Conservation (phyloP, 225 moss, liverwort and hornwort species). For the Sphagnum contortum region DNA sequence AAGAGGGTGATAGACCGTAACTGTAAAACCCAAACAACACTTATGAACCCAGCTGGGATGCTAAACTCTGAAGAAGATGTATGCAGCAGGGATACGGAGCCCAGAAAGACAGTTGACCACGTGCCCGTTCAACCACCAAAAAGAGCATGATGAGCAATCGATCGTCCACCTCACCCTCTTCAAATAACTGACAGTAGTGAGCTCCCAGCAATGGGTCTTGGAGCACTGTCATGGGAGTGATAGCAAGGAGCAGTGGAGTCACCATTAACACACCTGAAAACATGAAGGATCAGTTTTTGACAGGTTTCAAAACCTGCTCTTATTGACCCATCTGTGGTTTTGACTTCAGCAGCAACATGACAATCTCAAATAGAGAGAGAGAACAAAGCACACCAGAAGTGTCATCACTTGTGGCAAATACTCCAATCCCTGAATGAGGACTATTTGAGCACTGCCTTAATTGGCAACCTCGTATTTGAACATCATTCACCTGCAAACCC, state of each 20-base stretch:
- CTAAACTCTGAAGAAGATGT: too few species aligned
- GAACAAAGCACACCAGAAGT: conserved; percentile 24
- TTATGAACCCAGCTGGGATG: too few species aligned
- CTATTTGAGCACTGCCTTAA: conserved; percentile 35
- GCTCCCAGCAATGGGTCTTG: conserved; percentile 67
- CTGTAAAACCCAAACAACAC: too few species aligned
- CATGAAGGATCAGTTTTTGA: conserved; percentile 1
- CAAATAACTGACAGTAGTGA: conserved; percentile 54
- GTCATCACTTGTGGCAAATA: conserved; percentile 40
- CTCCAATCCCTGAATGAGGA: conserved; percentile 44
- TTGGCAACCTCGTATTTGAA: conserved; percentile 42
- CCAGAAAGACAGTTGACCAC: conserved; percentile 76
- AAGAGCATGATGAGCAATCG: conserved; percentile 76
- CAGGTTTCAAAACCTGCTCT: neutral
- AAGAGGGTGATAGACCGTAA: too few species aligned
- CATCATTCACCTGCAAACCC: conserved; percentile 53
- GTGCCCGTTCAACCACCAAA: conserved; percentile 63
- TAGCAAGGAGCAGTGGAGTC: conserved; percentile 72
- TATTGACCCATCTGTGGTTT: neutral
- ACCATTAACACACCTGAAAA: conserved; percentile 74
- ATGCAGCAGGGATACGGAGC: conserved; percentile 68
- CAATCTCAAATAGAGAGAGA: neutral
- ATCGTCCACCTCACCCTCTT: conserved; percentile 68
- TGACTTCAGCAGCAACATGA: neutral
- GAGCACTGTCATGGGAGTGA: conserved; percentile 81